phyloP scores from a whole-genome alignment of 768 basidiomycete genomes.

The Phaeotremella skinneri region DNA sequence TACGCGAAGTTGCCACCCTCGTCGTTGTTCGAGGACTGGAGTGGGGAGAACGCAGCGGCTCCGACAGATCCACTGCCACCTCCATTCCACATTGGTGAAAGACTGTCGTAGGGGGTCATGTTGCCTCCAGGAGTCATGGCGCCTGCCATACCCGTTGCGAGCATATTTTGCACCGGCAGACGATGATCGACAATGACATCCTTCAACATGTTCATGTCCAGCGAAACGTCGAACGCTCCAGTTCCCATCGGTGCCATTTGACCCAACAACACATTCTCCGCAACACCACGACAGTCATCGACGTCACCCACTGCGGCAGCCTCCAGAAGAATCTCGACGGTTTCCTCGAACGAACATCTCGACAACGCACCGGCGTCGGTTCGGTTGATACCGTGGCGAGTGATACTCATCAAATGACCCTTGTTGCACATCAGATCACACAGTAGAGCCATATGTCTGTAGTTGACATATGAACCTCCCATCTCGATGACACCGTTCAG shows the following conservation, averaged over 20 bases:
- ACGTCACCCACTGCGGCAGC: slow-evolving; percentile 97
- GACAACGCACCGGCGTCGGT: slow-evolving; percentile 98
- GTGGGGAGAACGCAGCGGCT: slow-evolving; percentile 88
- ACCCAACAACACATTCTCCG: slow-evolving; percentile 99
- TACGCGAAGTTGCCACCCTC: slow-evolving; percentile 73
- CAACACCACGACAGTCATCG: slow-evolving; percentile 95
- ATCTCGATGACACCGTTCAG: slow-evolving; percentile 95
- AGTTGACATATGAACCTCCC: slow-evolving; percentile 99
- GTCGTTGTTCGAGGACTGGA: slow-evolving; percentile 81
- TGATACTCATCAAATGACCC: slow-evolving; percentile 93
- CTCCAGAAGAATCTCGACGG: slow-evolving; percentile 98
- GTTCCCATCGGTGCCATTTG: slow-evolving; percentile 99
- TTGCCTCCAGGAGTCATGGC: slow-evolving; percentile 52
- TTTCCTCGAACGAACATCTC: slow-evolving; percentile 99
- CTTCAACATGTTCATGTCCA: slow-evolving; percentile 98
- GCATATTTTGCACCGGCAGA: slow-evolving; percentile 55
- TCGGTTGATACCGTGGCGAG: slow-evolving; percentile 98
- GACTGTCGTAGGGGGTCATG: slow-evolving; percentile 94
- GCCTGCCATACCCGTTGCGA: slow-evolving; percentile 42
- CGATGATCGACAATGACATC: slow-evolving; percentile 97
- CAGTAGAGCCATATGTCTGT: slow-evolving; percentile 90
- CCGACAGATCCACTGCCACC: slow-evolving; percentile 70
- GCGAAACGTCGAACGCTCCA: slow-evolving; percentile 88
- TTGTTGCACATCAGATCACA: slow-evolving; percentile 98
- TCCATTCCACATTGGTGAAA: slow-evolving; percentile 76